Conservation (phyloP, 805 yeast genomes). For the Candida qinlingensis region DNA sequence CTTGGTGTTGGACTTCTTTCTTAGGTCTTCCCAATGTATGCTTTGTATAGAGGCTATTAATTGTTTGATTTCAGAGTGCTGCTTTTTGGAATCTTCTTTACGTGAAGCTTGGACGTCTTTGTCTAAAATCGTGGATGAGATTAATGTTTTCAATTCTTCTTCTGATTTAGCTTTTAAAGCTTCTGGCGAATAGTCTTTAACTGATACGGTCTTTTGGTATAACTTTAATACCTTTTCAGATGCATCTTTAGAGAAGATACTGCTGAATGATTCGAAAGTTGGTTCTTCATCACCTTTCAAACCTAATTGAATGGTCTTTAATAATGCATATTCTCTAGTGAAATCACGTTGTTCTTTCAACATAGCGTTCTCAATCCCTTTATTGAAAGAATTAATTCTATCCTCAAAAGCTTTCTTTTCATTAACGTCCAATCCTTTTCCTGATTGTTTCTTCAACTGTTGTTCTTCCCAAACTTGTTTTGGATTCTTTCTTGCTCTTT, state of each 20-base stretch:
- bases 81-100: conserved; percentile 27
- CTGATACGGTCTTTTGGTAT: conserved; percentile 13
- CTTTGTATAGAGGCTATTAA: conserved; percentile 19
- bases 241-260: conserved; percentile 13
- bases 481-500: conserved; percentile 46
- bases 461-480: conserved; percentile 29
- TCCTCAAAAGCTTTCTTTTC: conserved; percentile 17
- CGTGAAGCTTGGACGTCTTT: conserved; percentile 13
- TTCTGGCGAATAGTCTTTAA: conserved; percentile 13
- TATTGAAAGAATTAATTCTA: conserved; percentile 14
- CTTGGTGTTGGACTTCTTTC: conserved; percentile 26
- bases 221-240: conserved; percentile 22
- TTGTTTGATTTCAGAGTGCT: conserved; percentile 25
- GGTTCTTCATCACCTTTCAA: conserved; percentile 10
- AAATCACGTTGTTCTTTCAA: conserved; percentile 18
- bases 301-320: conserved; percentile 14
- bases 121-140: conserved; percentile 3
- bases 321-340: conserved; percentile 17
- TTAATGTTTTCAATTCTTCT: conserved; percentile 8
- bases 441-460: conserved; percentile 31
- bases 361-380: conserved; percentile 17
- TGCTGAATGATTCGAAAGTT: conserved; percentile 9
- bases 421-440: conserved; percentile 17
- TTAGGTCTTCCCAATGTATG: conserved; percentile 24
- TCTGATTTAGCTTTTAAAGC: conserved; percentile 11